Evolutionary conservation across 441 rosid species (phyloP), one percentile per base, ranked within the genome.

Genomic region (Brassica hybrid): DNA sequence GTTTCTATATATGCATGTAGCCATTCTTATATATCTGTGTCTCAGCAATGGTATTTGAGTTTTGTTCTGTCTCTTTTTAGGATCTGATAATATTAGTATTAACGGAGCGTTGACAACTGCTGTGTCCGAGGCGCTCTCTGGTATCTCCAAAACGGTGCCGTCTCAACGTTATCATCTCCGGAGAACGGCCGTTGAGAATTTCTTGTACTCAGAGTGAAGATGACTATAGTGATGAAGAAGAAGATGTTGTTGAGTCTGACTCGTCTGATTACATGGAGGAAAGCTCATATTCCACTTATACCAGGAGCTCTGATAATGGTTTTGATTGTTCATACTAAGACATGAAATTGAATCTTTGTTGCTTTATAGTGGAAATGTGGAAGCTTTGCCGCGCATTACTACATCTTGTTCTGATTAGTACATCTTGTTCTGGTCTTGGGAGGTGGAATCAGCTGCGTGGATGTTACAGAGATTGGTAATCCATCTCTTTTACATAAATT

Each of bases 381-480:
- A 80, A n/a, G 85, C 87, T 36, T 83, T 89, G 78, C 76, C 83
- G 1, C 88, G 86, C 67, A 90, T 95, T 59, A 87, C 95, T 60
- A 95, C 99, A 19, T 91, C 99, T 25, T 87, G 90, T 79, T 86
- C 88, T 3, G 95, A 93, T 81, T 18, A 18, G 19, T 18, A 18
- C 19, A 18, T 18, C 83, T 95, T 21, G 97, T 93, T 76, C 78
- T 76, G 77, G 91, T 95, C 68, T 85, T 93, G 41, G 94, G 94
- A n/a, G 99, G 98, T 84, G 98, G 96, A 72, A 89, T 93, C 52
- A 85, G 84, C 79, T 93, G 98, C 86, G 87, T 80, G 72, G 96
- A 93, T 86, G 96, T 95, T 78, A 93, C 95, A 14, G 98, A 93
- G 83, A 88, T 95, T 61, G 97, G 98, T 93, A 61, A 56, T 87